Percentiles rank a stretch among this genome's conserved stretches.
Evolutionary conservation across 768 basidiomycete species (phyloP).

Genomic region (Grammothele lineata): DNA sequence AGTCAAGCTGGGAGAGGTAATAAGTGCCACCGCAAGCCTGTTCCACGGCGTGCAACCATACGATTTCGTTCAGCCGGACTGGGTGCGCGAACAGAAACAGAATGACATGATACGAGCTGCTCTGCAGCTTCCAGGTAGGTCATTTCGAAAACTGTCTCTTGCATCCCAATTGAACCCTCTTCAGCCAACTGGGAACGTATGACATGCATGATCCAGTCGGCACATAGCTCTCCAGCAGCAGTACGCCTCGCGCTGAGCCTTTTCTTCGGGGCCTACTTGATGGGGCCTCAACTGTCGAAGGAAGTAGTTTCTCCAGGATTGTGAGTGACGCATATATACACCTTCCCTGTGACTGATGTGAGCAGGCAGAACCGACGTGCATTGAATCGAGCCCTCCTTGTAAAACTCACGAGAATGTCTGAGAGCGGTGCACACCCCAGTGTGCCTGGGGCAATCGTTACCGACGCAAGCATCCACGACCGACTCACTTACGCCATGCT

Average conservation of each 20-base stretch:
- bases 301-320: too few species aligned
- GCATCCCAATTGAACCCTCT: slow-evolving; percentile 9
- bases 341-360: too few species aligned
- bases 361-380: too few species aligned
- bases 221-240: slow-evolving; percentile 53
- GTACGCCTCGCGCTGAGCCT: slow-evolving; percentile 55
- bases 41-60: slow-evolving; percentile 2
- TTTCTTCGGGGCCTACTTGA: slow-evolving; percentile 50
- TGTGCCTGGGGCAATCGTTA: too few species aligned
- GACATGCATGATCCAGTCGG: slow-evolving; percentile 41
- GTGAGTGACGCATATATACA: too few species aligned
- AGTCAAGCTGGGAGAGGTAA: slow-evolving; percentile 43
- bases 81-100: slow-evolving; percentile 39
- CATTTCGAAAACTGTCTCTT: neutral
- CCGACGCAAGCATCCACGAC: too few species aligned
- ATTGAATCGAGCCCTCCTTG: too few species aligned
- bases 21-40: slow-evolving; percentile 11
- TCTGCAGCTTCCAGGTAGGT: slow-evolving; percentile 62
- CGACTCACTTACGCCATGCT: too few species aligned
- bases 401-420: too few species aligned
- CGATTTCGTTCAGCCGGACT: neutral
- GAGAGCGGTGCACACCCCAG: too few species aligned
- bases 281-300: slow-evolving; percentile 34
- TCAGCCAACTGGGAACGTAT: slow-evolving; percentile 55
- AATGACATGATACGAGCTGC: slow-evolving; percentile 55